Percentiles rank a stretch among this genome's conserved stretches.
Evolutionary conservation across 345 rosid genomes (phyloP).

Genomic region (Gossypium rotundifolium): DNA sequence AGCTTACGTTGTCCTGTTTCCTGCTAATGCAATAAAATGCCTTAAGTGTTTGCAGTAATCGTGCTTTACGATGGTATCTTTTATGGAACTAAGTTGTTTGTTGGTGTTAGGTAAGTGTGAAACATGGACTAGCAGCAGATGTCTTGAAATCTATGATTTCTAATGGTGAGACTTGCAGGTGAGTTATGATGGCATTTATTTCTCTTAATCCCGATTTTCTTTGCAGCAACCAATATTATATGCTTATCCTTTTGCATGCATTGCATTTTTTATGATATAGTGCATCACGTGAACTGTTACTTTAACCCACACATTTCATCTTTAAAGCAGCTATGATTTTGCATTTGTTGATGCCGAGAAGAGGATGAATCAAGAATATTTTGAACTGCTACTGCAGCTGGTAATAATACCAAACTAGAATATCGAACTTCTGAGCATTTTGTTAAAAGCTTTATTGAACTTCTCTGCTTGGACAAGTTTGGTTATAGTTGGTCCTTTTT

Average conservation of each 20-base stretch:
- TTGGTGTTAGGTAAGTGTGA: conserved; percentile 51
- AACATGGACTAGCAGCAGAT: conserved; percentile 72
- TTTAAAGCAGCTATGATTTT: conserved; percentile 72
- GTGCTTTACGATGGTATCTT: not conserved
- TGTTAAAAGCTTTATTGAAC: not conserved
- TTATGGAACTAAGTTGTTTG: conserved; percentile 14
- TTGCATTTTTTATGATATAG: not conserved
- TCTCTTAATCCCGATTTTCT: not conserved
- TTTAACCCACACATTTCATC: not conserved
- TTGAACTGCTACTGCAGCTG: conserved; percentile 72
- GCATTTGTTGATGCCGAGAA: conserved; percentile 97
- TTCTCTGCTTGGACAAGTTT: not conserved
- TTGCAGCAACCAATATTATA: not conserved
- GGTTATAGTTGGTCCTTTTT: not conserved
- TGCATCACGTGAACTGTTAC: not conserved
- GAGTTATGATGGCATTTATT: conserved; percentile 9
- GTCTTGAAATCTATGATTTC: conserved; percentile 51
- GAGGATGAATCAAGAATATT: conserved; percentile 85
- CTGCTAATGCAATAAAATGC: not conserved
- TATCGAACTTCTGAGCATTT: not conserved
- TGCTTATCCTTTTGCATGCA: not conserved
- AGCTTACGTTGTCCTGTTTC: no score
- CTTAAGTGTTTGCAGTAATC: not conserved
- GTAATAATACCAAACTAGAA: conserved; percentile 39
- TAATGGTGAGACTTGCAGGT: conserved; percentile 81